Percentiles rank a stretch among this genome's conserved stretches.
Evolutionary conservation across 169 alveolate species (phyloP).

Genomic region (Besnoitia besnoiti): DNA sequence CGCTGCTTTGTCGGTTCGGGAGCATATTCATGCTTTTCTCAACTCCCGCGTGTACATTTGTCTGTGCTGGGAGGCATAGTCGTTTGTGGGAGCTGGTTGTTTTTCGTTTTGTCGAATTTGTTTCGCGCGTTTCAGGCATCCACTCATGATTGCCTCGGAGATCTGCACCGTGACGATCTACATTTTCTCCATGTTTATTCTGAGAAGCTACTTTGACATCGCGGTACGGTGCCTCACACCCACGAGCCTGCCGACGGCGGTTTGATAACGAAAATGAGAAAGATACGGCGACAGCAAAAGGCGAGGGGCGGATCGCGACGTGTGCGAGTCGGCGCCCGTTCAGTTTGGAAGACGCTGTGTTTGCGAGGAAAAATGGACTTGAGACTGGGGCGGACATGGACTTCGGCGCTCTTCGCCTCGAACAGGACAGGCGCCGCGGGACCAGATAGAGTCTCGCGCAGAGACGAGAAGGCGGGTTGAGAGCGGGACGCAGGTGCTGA

Average conservation of each 20-base stretch:
- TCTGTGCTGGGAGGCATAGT: neutral
- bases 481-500: no score
- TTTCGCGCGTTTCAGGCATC: conserved; percentile 73
- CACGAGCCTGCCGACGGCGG: neutral
- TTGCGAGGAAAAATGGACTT: no score
- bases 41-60: neutral
- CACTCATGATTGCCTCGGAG: conserved; percentile 82
- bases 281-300: neutral
- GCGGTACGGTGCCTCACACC: neutral
- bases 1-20: neutral
- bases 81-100: neutral
- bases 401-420: no score
- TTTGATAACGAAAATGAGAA: neutral
- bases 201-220: conserved; percentile 89
- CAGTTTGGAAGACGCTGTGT: no score
- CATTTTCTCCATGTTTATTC: conserved; percentile 84
- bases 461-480: no score
- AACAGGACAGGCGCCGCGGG: no score
- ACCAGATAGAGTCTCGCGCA: no score
- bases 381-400: no score
- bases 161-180: conserved; percentile 82
- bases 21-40: neutral
- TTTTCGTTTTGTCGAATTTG: neutral
- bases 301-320: no score
- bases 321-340: no score